A percentile compares a stretch with the other conserved stretches of the same genome.
These are phyloP conservation scores for Pisolithus microcarpus DNA, from an alignment of 768 basidiomycete genomes.

Conservation along the genomic window DNA sequence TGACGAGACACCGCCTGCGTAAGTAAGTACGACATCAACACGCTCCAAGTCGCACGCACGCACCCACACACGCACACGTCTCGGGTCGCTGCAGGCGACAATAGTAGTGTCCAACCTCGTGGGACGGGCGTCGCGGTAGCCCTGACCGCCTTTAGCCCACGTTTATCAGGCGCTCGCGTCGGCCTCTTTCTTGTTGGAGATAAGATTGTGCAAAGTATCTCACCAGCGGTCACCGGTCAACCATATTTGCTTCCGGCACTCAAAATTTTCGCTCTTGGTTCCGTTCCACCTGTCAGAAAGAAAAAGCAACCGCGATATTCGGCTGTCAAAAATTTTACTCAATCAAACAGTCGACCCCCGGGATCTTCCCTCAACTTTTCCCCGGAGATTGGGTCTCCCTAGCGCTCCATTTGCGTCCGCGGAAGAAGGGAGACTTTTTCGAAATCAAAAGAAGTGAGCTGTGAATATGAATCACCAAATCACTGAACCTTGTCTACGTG, in stretches of 20 bases:
- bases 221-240: not conserved
- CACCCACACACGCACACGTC: too few relatives aligned
- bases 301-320: not conserved
- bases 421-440: not conserved
- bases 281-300: not conserved
- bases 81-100: not conserved
- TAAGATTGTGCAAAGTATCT: not conserved
- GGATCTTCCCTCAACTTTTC: too few relatives aligned
- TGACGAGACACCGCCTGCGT: too few relatives aligned
- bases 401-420: not conserved
- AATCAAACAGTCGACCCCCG: not conserved
- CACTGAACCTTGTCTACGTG: not conserved
- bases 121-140: not conserved
- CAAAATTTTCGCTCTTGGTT: not conserved
- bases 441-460: not conserved
- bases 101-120: not conserved
- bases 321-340: not conserved
- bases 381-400: too few relatives aligned
- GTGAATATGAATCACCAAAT: not conserved
- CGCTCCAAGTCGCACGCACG: too few relatives aligned
- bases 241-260: not conserved
- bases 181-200: not conserved
- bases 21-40: too few relatives aligned
- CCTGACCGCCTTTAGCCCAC: not conserved
- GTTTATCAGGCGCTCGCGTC: not conserved